phyloP scores from a whole-genome alignment of 805 yeast species.

The Yarrowia alimentaria region DNA sequence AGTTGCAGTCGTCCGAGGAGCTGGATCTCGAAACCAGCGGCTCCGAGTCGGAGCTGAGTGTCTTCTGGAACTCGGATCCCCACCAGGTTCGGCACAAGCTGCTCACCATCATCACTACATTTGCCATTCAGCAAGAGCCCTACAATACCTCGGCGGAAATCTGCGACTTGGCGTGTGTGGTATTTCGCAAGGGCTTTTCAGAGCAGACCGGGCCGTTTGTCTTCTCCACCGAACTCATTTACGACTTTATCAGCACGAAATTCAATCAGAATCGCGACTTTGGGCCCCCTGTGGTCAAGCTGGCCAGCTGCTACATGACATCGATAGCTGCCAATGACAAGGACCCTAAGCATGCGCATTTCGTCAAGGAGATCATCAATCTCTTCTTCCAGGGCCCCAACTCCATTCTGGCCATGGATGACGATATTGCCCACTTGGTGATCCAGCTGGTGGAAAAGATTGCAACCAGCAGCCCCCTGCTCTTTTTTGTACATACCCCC shows the following conservation, averaged over 20 bases:
- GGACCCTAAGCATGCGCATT: no score
- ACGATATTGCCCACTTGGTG: constrained; percentile 16
- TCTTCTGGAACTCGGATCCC: constrained; percentile 39
- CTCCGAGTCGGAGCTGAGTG: no score
- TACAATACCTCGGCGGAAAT: constrained; percentile 49
- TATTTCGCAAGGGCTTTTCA: constrained; percentile 61
- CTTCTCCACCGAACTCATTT: constrained; percentile 45
- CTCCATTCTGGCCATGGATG: constrained; percentile 4
- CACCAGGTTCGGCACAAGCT: constrained; percentile 44
- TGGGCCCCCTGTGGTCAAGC: constrained; percentile 34
- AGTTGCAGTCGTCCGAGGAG: constrained; percentile 60
- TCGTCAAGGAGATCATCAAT: constrained; percentile 7
- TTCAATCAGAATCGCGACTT: constrained; percentile 34
- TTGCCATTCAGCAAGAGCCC: constrained; percentile 44
- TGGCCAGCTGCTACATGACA: constrained; percentile 37
- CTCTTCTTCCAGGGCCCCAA: constrained; percentile 2
- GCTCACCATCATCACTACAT: constrained; percentile 44
- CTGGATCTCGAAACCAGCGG: constrained; percentile 38
- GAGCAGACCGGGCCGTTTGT: constrained; percentile 72
- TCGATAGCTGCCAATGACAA: neutral
- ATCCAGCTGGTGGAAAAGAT: constrained; percentile 20
- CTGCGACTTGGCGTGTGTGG: constrained; percentile 61
- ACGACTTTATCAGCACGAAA: constrained; percentile 45
- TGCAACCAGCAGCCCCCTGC: constrained; percentile 6
- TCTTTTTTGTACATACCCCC: constrained; percentile 18